phyloP scores from a whole-genome alignment of 1,284 basidiomycete species.

The Trichosporon inkin region DNA sequence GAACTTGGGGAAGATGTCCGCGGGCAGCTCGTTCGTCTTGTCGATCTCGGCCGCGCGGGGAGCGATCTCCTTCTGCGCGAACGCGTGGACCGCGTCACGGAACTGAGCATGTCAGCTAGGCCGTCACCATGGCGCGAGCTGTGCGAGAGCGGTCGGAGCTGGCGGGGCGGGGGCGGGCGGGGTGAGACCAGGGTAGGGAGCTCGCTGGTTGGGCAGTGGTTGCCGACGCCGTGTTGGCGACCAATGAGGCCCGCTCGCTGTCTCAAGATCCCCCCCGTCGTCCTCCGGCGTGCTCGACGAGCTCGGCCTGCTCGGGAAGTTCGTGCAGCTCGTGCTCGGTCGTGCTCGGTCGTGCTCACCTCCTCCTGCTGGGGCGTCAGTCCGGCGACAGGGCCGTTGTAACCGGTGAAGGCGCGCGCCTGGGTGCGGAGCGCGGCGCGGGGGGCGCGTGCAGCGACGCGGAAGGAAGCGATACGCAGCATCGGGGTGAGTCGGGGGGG shows the following conservation, averaged over 20 bases:
- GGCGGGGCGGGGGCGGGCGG: background rate
- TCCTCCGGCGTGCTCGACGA: too few relatives aligned
- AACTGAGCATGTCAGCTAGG: slow-evolving; percentile 57
- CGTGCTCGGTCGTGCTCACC: slow-evolving; percentile 53
- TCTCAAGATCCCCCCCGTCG: background rate
- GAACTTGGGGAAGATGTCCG: slow-evolving; percentile 82
- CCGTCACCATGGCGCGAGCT: too few relatives aligned
- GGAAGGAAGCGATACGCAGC: slow-evolving; percentile 6
- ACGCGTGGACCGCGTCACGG: slow-evolving; percentile 67
- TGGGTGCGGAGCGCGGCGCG: background rate
- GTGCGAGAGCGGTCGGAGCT: background rate
- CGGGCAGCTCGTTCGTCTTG: slow-evolving; percentile 70
- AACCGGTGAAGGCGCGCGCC: slow-evolving; percentile 49
- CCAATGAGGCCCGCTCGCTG: background rate
- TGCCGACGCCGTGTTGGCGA: too few relatives aligned
- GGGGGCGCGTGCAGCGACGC: slow-evolving; percentile 1
- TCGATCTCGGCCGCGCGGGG: slow-evolving; percentile 80
- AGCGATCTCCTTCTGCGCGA: slow-evolving; percentile 72
- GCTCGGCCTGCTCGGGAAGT: too few relatives aligned
- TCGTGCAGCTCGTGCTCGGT: background rate
- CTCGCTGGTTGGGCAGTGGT: too few relatives aligned
- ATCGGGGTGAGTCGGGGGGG: background rate
- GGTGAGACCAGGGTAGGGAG: background rate
- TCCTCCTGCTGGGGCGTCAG: slow-evolving; percentile 76
- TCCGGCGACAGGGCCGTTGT: slow-evolving; percentile 73